Evolutionary conservation across 106 monocot species (phyloP).

Genomic region (Allium sativum): DNA sequence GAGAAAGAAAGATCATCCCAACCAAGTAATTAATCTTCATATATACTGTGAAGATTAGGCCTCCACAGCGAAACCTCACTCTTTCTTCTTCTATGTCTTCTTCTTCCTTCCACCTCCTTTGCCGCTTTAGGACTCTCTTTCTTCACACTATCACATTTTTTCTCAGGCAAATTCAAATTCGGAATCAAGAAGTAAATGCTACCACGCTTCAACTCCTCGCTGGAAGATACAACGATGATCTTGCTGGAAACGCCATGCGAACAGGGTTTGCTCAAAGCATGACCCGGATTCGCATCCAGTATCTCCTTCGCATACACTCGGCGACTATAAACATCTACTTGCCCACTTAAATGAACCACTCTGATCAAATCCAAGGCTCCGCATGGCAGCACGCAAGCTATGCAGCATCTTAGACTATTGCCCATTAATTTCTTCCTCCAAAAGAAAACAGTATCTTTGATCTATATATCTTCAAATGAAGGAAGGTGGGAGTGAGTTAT

Average conservation of each 20-base stretch:
- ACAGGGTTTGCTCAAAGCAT: slow-evolving; percentile 33
- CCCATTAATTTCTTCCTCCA: slow-evolving; percentile 29
- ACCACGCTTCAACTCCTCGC: slow-evolving; percentile 32
- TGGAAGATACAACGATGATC: slow-evolving; percentile 26
- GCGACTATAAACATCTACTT: slow-evolving; percentile 38
- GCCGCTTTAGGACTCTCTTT: neutral
- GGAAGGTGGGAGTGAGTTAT: neutral
- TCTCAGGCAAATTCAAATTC: neutral
- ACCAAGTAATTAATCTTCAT: slow-evolving; percentile 26
- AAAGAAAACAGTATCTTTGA: neutral
- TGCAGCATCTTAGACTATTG: slow-evolving; percentile 41
- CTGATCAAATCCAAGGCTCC: slow-evolving; percentile 42
- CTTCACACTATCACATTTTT: slow-evolving; percentile 12
- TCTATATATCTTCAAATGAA: neutral
- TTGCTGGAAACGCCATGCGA: slow-evolving; percentile 4
- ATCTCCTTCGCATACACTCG: slow-evolving; percentile 35
- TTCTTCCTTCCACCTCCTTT: slow-evolving; percentile 2
- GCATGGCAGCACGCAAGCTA: slow-evolving; percentile 45
- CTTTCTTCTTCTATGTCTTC: slow-evolving; percentile 9
- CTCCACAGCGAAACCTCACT: slow-evolving; percentile 31
- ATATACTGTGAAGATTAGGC: slow-evolving; percentile 55
- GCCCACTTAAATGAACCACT: slow-evolving; percentile 38
- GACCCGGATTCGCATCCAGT: slow-evolving; percentile 28
- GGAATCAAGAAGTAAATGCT: slow-evolving; percentile 51
- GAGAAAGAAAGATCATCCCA: neutral